Evolutionary conservation across 176 grass and related monocot species (phyloP).

Genomic region (Alopecurus myosuroides): DNA sequence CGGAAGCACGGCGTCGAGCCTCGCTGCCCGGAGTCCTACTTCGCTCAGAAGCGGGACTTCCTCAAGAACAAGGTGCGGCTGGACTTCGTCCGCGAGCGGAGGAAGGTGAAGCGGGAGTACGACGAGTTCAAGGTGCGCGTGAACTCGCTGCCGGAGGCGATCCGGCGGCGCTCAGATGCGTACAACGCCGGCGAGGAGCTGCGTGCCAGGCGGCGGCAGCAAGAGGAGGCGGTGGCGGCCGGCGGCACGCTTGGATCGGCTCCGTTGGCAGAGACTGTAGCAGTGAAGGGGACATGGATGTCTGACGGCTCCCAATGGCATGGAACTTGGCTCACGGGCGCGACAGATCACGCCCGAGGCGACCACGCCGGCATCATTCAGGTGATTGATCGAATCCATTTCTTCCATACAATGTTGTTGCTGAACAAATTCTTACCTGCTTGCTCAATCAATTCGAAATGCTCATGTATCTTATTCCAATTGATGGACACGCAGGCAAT

Average conservation of each 20-base stretch:
- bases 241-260: conserved; percentile 5
- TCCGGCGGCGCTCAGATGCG: conserved; percentile 73
- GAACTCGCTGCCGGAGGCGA: conserved; percentile 70
- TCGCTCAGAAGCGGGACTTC: conserved; percentile 66
- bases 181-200: conserved; percentile 92
- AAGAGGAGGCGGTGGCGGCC: conserved; percentile 43
- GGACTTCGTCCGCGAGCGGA: conserved; percentile 74
- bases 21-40: conserved; percentile 74
- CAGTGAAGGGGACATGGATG: conserved; percentile 79
- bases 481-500: conserved; percentile 47
- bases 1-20: conserved; percentile 87
- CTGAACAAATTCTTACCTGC: background rate
- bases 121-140: conserved; percentile 84
- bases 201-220: conserved; percentile 34
- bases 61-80: conserved; percentile 75
- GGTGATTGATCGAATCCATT: conserved; percentile 20
- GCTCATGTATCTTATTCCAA: background rate
- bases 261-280: background rate
- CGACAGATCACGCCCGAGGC: conserved; percentile 58
- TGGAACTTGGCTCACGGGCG: conserved; percentile 54
- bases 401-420: background rate
- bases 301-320: conserved; percentile 85
- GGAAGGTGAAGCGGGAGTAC: conserved; percentile 94
- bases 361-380: conserved; percentile 94
- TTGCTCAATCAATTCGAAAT: background rate